A percentile compares a stretch with the other conserved stretches of the same genome.
Evolutionary conservation across 331 rosid species (phyloP).

Genomic region (Erythrophleum ivorense): DNA sequence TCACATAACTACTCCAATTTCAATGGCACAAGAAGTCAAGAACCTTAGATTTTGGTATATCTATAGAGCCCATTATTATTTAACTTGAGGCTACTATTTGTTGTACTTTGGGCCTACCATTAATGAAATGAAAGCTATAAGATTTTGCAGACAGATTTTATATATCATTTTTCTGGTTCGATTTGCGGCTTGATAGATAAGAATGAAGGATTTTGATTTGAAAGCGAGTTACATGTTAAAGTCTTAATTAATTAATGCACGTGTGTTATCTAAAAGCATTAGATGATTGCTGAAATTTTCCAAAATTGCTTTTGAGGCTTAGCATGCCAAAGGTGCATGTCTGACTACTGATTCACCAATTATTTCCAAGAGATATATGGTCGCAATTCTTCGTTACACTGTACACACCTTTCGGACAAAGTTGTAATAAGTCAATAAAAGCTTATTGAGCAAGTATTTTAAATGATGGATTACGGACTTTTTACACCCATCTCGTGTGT

Average conservation of each 20-base stretch:
- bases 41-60: slow-evolving; percentile 25
- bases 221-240: background rate
- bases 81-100: slow-evolving; percentile 18
- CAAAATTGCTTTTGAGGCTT: slow-evolving; percentile 33
- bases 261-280: slow-evolving; percentile 7
- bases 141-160: background rate
- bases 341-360: slow-evolving; percentile 39
- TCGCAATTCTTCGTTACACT: background rate
- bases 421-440: too few species aligned
- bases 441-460: too few species aligned
- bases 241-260: slow-evolving; percentile 24
- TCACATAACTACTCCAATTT: slow-evolving; percentile 16
- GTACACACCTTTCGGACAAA: background rate
- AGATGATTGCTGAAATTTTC: slow-evolving; percentile 29
- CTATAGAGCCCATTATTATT: slow-evolving; percentile 34
- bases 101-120: slow-evolving; percentile 22
- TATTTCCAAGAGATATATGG: slow-evolving; percentile 26
- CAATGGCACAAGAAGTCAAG: background rate
- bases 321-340: slow-evolving; percentile 34
- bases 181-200: slow-evolving; percentile 32
- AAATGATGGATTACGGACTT: too few species aligned
- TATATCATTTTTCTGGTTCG: slow-evolving; percentile 22
- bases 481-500: too few species aligned
- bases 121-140: slow-evolving; percentile 1
- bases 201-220: slow-evolving; percentile 14